Evolutionary conservation across 1,139 yeast species (phyloP), one percentile per base, ranked within the genome.

Genomic region (Candida sp.): DNA sequence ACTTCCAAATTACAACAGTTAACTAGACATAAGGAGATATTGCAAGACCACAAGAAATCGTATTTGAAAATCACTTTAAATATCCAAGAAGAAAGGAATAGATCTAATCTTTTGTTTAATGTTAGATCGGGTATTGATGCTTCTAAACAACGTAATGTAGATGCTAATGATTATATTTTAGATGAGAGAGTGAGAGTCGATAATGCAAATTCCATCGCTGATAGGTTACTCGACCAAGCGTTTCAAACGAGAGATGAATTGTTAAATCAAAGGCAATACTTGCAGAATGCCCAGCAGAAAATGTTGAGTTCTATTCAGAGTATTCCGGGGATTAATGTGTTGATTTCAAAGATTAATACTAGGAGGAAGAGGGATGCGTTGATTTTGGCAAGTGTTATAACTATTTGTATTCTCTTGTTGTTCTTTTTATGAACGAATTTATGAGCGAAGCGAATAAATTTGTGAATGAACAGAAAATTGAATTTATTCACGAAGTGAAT

Each of bases 161-260:
- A 64, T 46, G 68, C 71, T 21, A 61, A 84, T 49, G 87, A 81
- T 47, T 91, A 91, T 61, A 83, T 87, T 59, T 73, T 87, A 46
- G 84, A 84, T 46, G 99, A 93, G 63, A 66, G 89, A 12, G 72
- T 77, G 33, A 72, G 97, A 42, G 86, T 86, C 22, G 89, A 87
- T 52, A 75, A 75, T 44, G 83, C 95, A 37, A 84, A 89, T 60
- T 74, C 77, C 38, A 71, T 90, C 49, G 88, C 96, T 5, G 97
- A 93, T 58, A 68, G 87, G 40, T 70, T 93, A 45, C 73, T 93
- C 34, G 79, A 81, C 22, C 95, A 87, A 59, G 99, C 97, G 0
- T 85, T 82, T 64, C 87, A 85, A 52, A 90, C 99, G 0, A 73
- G 98, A 49, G 97, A 93, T 49, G 95, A 87, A 57, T 77, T 93